Evolutionary conservation across 2,329 filamentous ascomycete genomes (phyloP).

Genomic region (Hypoxylon sp.): DNA sequence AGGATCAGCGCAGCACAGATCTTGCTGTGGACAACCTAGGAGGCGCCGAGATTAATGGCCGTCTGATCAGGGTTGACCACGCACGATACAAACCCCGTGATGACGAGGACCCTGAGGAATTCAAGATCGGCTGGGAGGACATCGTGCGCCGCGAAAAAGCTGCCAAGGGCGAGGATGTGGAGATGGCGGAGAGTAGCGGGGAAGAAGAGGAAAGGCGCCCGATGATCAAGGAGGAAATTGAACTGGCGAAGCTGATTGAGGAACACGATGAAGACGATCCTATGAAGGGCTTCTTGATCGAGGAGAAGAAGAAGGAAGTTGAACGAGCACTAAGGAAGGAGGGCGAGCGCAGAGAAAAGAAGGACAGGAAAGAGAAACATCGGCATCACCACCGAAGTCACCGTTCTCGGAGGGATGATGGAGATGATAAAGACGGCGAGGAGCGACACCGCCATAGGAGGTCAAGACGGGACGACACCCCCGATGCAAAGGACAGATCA

Average conservation of each 20-base stretch:
- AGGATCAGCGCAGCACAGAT: slow-evolving; percentile 96
- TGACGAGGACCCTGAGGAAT: slow-evolving; percentile 76
- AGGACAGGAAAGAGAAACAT: slow-evolving; percentile 60
- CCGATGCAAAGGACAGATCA: slow-evolving; percentile 43
- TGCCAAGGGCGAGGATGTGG: slow-evolving; percentile 56
- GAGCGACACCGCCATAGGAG: slow-evolving; percentile 51
- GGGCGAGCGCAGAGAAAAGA: slow-evolving; percentile 65
- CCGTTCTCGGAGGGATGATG: slow-evolving; percentile 56
- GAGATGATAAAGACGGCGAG: slow-evolving; percentile 33
- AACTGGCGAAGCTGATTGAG: slow-evolving; percentile 80
- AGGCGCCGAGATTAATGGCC: slow-evolving; percentile 84
- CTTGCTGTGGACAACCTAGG: slow-evolving; percentile 96
- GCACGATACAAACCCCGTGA: slow-evolving; percentile 91
- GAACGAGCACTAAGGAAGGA: slow-evolving; percentile 75
- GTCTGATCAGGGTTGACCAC: slow-evolving; percentile 90
- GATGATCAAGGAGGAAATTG: slow-evolving; percentile 83
- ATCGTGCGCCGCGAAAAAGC: slow-evolving; percentile 68
- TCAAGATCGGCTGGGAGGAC: slow-evolving; percentile 71
- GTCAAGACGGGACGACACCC: slow-evolving; percentile 59
- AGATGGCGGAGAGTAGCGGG: slow-evolving; percentile 58
- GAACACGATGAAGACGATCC: slow-evolving; percentile 96
- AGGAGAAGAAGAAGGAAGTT: slow-evolving; percentile 92
- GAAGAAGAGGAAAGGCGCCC: slow-evolving; percentile 65
- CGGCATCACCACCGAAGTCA: slow-evolving; percentile 62
- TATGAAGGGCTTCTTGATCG: slow-evolving; percentile 92